phyloP scores from a whole-genome alignment of 139 green algal genomes.

The Chlorella ohadii region DNA sequence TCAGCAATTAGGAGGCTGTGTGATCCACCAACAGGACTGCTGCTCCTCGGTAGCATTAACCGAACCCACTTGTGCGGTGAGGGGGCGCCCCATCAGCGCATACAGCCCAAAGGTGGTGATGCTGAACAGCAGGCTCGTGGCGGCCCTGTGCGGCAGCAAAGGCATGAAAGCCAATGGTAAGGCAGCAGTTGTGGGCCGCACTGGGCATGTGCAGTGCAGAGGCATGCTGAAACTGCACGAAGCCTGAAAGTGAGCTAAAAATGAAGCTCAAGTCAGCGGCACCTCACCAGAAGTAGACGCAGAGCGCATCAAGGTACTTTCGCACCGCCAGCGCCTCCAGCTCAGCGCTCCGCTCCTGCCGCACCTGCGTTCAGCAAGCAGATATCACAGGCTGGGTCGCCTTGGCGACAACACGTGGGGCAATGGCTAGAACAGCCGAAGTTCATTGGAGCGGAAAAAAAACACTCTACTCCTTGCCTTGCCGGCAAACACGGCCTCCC shows the following conservation, averaged over 20 bases:
- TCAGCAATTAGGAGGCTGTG: no score
- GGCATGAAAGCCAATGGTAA: no score
- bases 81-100: conserved; percentile 45
- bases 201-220: background rate
- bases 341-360: conserved; percentile 50
- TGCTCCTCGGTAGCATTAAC: no score
- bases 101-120: conserved; percentile 69
- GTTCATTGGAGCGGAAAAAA: no score
- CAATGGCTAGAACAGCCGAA: no score
- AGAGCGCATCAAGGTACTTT: conserved; percentile 95
- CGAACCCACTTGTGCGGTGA: conserved; percentile 18
- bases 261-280: no score
- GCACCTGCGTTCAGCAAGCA: no score
- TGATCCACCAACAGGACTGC: no score
- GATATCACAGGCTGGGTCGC: no score
- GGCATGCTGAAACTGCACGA: background rate
- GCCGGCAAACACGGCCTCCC: conserved; percentile 61
- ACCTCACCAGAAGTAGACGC: conserved; percentile 90
- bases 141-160: conserved; percentile 58
- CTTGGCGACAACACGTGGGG: no score
- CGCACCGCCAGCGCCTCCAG: conserved; percentile 63
- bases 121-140: conserved; percentile 79
- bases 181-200: background rate
- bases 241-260: background rate
- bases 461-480: no score